Base-by-base conservation (phyloP, 352 stramenopile genomes). In the Phytopythium montanum region DNA sequence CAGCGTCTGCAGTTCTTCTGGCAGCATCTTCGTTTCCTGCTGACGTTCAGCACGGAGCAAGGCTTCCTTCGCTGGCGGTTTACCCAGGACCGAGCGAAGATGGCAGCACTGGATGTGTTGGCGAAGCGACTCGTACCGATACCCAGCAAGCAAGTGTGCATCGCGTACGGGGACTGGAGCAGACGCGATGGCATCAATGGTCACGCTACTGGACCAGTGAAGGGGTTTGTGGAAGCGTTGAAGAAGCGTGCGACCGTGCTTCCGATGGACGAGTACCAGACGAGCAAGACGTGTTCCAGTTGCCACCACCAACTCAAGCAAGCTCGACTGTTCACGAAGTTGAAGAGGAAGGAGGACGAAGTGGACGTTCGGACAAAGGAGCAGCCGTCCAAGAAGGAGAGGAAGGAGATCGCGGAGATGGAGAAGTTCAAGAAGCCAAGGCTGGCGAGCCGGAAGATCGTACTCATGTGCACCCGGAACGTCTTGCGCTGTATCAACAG, bases 151-250 rank as follows among this genome's bases (percentile, higher is more conserved):
- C 23, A 50, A 25, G 23, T 50, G 42, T 13, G 42, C 42, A 50
- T 29, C 36, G 36, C 0, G 6, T 41, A 41, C 36, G 36, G 36
- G 0, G 36, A 41, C 36, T 41, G 36, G 36, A 50, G 42, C 28
- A 9, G 42, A 26, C 42, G 13, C 6, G 42, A 50, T 52, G 62
- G 62, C 0, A 61, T 68, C 56, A 68, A 61, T 18, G 56, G 56
- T 18, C 45, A 68, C 6, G 51, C 62, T 0, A 56, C 51, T 0
- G 56, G 52, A 33, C 62, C 51, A 10, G 62, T 61, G 10, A 68
- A 68, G 45, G 51, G 56, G 19, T 61, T 64, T 12, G 38, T 56
- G 3, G 25, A 62, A 29, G 61, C 50, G 21, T 42, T 68, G 50
- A 59, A 45, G 12, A 41, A 19, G 36, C 36, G 36, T 19, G 36